Conservation (phyloP, 73 alveolate species). For the Paramecium biaurelia region DNA sequence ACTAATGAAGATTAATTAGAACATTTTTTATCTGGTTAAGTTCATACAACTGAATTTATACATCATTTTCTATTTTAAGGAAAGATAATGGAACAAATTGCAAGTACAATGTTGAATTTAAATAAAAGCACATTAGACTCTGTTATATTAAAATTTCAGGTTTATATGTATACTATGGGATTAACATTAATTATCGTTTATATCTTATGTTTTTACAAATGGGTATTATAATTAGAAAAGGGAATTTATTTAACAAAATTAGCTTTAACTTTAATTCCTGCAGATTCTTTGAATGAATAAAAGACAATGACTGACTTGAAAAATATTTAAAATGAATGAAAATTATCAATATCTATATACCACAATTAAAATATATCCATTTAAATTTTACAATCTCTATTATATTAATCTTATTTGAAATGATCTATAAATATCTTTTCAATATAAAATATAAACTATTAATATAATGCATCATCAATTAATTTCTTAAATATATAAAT, state of each 20-base stretch:
- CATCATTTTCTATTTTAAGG: constrained; percentile 31
- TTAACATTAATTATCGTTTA: not conserved
- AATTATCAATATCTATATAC: not conserved
- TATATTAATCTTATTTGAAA: not conserved
- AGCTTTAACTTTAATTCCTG: constrained; percentile 31
- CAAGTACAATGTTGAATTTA: not conserved
- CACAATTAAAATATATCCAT: not conserved
- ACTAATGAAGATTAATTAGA: not conserved
- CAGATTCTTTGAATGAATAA: constrained; percentile 20
- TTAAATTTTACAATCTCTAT: too few species aligned
- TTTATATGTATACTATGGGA: constrained; percentile 5
- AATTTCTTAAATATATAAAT: too few species aligned
- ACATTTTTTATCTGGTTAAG: not conserved
- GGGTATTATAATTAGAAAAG: not conserved
- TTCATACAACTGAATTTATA: constrained; percentile 17
- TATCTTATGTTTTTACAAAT: not conserved
- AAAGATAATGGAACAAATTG: not conserved
- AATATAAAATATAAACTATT: too few species aligned
- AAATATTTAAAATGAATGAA: not conserved
- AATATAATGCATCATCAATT: too few species aligned
- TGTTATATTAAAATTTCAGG: not conserved
- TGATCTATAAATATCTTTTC: too few species aligned
- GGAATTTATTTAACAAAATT: not conserved
- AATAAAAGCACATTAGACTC: not conserved
- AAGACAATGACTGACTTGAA: constrained; percentile 25